Evolutionary conservation across 2,329 filamentous ascomycete species (phyloP), one percentile per base, ranked within the genome.

Genomic region (Penicillium sumatraense): DNA sequence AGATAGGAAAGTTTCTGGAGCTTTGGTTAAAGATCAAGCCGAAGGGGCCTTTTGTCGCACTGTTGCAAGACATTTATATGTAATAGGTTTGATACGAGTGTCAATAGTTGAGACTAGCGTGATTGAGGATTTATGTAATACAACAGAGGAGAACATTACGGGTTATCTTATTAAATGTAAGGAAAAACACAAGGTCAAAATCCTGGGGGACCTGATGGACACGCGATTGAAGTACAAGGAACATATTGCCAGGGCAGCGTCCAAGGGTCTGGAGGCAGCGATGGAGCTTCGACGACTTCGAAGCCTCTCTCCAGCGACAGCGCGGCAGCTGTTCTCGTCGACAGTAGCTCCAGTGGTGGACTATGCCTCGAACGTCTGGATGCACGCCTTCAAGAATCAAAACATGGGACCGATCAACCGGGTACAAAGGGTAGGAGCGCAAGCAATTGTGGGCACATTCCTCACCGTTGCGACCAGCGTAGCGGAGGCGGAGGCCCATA

Each of bases 311-410:
- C 51, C 48, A 60, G 47, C 58, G 62, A 60, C 56, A 47, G 49
- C 66, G 59, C 53, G 56, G 27, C 53, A 63, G 56, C 23, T 64
- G 26, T 63, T 63, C 40, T 58, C 44, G 51, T 64, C 62, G n/a
- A 70, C 57, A 18, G 66, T 71, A 14, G 58, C 61, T 4, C 63
- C 59, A 40, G 60, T 64, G 9, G 59, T 70, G n/a, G 66, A 69
- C 51, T 71, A 70, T 31, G 59, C 62, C 16, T 57, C 52, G 5
- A 58, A 48, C 33, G 42, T 60, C 36, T 58, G 35, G 67, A 67
- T 64, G 51, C 54, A 68, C 48, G 53, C 53, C 3, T 63, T 31
- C 20, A 61, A 61, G 53, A 48, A 63, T 21, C 59, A 60, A 35
- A 40, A 33, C 31, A 58, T 52, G 16, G 49, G 51, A 36, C 56